Conservation (phyloP, 1,139 yeast species). For the Debaryomyces coudertii region DNA sequence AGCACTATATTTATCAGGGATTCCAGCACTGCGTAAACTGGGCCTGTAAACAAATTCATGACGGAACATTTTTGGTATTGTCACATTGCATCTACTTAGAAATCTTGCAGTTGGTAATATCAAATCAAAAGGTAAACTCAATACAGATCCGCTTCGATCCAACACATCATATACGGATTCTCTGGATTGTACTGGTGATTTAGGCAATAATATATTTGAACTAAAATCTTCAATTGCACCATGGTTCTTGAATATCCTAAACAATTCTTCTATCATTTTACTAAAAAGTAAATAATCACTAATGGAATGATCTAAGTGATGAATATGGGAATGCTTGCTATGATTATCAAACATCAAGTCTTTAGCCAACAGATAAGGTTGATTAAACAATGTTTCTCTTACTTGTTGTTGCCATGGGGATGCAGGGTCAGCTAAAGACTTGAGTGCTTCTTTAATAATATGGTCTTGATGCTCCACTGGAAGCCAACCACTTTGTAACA, state of each 20-base stretch:
- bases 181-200: conserved; percentile 69
- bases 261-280: conserved; percentile 59
- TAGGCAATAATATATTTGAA: conserved; percentile 66
- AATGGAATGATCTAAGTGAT: conserved; percentile 26
- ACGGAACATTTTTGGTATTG: conserved; percentile 65
- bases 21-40: conserved; percentile 53
- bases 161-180: conserved; percentile 74
- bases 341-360: conserved; percentile 75
- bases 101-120: conserved; percentile 87
- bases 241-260: conserved; percentile 67
- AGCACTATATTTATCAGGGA: conserved; percentile 79
- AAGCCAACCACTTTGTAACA: conserved; percentile 77
- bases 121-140: conserved; percentile 86
- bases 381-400: conserved; percentile 78
- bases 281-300: conserved; percentile 48
- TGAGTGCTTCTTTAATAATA: conserved; percentile 82
- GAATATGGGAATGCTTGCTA: conserved; percentile 25
- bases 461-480: conserved; percentile 92
- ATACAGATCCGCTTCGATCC: conserved; percentile 82
- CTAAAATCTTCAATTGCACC: conserved; percentile 81
- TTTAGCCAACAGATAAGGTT: conserved; percentile 79
- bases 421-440: conserved; percentile 82
- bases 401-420: conserved; percentile 96
- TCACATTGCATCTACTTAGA: conserved; percentile 62
- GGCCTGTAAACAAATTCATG: conserved; percentile 85